These are phyloP conservation scores for Hippophae rhamnoides DNA, from an alignment of 306 rosid genomes.

Conservation along the genomic window DNA sequence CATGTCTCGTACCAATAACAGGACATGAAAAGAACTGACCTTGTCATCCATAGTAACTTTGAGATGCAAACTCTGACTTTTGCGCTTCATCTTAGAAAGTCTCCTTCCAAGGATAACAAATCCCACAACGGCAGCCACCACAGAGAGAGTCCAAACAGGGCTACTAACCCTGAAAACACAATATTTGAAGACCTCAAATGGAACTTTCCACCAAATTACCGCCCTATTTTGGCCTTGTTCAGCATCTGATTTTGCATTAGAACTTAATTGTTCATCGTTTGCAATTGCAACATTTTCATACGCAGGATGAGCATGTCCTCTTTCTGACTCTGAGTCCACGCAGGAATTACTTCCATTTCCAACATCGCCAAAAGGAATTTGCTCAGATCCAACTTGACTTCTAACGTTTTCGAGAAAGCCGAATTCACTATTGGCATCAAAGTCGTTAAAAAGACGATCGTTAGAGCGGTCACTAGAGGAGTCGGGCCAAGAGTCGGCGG, in stretches of 20 bases:
- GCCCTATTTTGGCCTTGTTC: conserved; percentile 27
- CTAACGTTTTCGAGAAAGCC: background rate
- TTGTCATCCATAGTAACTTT: conserved; percentile 84
- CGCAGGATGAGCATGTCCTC: conserved; percentile 5
- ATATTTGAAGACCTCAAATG: conserved; percentile 64
- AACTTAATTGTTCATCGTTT: conserved; percentile 20
- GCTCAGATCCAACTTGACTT: conserved; percentile 19
- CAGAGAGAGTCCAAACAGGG: conserved; percentile 75
- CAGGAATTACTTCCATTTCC: conserved; percentile 14
- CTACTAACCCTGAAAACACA: conserved; percentile 50
- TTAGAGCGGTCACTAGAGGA: conserved; percentile 52
- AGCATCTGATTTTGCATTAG: conserved; percentile 14
- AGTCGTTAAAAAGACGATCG: conserved; percentile 25
- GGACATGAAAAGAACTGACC: conserved; percentile 34
- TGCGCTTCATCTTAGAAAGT: conserved; percentile 62
- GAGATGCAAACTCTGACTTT: conserved; percentile 63
- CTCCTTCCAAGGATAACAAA: conserved; percentile 62
- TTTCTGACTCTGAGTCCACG: conserved; percentile 17
- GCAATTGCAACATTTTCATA: conserved; percentile 8
- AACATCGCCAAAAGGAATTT: conserved; percentile 10
- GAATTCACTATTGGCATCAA: conserved; percentile 19
- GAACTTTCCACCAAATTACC: conserved; percentile 83
- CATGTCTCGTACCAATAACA: no score
- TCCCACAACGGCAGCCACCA: conserved; percentile 73
- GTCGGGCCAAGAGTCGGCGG: conserved; percentile 49